A percentile compares a stretch with the other conserved stretches of the same genome.
Evolutionary conservation across 225 moss, liverwort and hornwort species (phyloP).

Genomic region (Pleurozium schreberi): DNA sequence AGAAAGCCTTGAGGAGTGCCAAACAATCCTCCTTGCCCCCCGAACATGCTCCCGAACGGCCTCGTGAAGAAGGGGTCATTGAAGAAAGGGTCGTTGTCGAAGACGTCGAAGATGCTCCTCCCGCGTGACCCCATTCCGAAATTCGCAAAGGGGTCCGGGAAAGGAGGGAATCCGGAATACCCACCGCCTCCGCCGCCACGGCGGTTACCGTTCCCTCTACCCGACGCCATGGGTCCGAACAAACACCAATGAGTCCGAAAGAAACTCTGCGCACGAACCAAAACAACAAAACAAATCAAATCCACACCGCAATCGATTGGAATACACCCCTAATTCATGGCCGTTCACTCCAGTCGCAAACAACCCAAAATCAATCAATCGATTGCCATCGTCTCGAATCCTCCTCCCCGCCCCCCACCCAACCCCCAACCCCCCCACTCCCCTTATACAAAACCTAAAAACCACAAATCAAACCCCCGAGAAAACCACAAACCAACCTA

Average conservation of each 20-base stretch:
- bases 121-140: slow-evolving; percentile 37
- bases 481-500: neutral
- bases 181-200: neutral
- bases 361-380: neutral
- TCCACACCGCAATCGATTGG: neutral
- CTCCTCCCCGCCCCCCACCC: too few species aligned
- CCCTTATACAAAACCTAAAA: neutral
- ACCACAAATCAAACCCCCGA: neutral
- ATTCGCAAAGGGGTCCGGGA: slow-evolving; percentile 40
- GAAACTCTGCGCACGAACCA: neutral
- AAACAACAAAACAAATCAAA: neutral
- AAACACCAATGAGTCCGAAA: neutral
- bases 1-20: slow-evolving; percentile 21
- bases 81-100: slow-evolving; percentile 44
- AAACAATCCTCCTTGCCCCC: slow-evolving; percentile 21
- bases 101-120: slow-evolving; percentile 31
- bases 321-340: neutral
- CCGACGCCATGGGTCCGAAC: slow-evolving; percentile 15
- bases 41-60: slow-evolving; percentile 37
- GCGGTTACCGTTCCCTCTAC: slow-evolving; percentile 28
- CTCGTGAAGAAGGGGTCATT: slow-evolving; percentile 54
- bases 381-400: neutral
- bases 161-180: slow-evolving; percentile 13
- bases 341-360: neutral
- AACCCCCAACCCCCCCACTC: neutral